A percentile compares a stretch with the other conserved stretches of the same genome.
These are phyloP conservation scores for Lagerstroemia speciosa DNA, from an alignment of 345 rosid genomes.

Conservation along the genomic window DNA sequence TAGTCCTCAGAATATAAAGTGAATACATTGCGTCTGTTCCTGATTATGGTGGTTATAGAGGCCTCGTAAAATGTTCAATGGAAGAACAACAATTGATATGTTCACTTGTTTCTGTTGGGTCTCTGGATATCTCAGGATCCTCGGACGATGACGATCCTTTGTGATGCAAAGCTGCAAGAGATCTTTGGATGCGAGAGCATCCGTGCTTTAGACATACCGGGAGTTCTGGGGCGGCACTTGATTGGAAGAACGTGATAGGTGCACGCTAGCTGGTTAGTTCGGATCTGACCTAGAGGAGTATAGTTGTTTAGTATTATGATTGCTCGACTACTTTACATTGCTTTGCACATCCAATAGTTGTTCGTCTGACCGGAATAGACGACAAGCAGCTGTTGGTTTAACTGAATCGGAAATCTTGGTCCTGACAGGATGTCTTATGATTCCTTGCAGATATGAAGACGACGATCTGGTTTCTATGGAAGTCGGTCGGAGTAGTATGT, in stretches of 20 bases:
- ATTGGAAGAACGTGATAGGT: conserved; percentile 9
- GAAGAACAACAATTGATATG: neutral
- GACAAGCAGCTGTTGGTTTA: neutral
- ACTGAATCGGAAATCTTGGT: neutral
- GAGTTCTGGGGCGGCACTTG: conserved; percentile 21
- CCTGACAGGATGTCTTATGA: neutral
- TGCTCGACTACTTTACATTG: neutral
- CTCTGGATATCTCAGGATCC: conserved; percentile 16
- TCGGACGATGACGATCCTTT: conserved; percentile 12
- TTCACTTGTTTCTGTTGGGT: neutral
- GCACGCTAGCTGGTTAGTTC: conserved; percentile 5
- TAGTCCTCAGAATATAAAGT: neutral
- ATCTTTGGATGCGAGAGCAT: conserved; percentile 30
- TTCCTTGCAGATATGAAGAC: neutral
- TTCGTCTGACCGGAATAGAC: neutral
- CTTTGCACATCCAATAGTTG: neutral
- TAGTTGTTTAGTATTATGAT: neutral
- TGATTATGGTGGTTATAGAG: neutral
- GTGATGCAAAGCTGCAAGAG: conserved; percentile 26
- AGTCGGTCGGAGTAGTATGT: neutral
- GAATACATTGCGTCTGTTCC: neutral
- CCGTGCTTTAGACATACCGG: conserved; percentile 21
- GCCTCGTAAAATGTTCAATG: neutral
- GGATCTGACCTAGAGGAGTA: neutral
- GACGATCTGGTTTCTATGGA: neutral